phyloP scores from a whole-genome alignment of 2,329 filamentous ascomycete species.

The Epichloe coenophiala region DNA sequence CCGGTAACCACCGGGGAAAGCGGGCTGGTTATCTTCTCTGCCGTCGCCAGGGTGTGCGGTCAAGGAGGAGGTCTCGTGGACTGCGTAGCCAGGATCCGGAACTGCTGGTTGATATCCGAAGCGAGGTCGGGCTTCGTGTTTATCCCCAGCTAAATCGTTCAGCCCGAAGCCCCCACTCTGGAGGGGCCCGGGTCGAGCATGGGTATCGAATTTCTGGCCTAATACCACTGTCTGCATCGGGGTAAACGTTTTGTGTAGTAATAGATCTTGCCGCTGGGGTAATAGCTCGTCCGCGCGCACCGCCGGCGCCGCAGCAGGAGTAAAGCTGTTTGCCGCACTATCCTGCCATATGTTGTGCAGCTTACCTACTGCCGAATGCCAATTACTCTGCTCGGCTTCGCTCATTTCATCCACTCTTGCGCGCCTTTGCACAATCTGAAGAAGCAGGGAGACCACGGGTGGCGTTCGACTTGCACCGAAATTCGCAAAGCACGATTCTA shows the following conservation, averaged over 20 bases:
- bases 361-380: slow-evolving; percentile 15
- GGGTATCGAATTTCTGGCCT: background rate
- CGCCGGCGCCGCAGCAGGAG: background rate
- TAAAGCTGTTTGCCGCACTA: background rate
- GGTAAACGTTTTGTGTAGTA: background rate
- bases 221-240: background rate
- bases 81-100: background rate
- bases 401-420: slow-evolving; percentile 16
- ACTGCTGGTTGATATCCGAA: background rate
- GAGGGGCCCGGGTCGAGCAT: background rate
- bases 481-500: slow-evolving; percentile 18
- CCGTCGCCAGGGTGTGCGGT: background rate
- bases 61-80: background rate
- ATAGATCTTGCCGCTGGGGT: background rate
- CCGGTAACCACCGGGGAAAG: background rate
- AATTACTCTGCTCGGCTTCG: slow-evolving; percentile 20
- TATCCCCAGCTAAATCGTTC: background rate
- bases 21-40: background rate
- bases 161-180: background rate
- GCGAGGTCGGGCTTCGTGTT: background rate
- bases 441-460: slow-evolving; percentile 18
- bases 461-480: slow-evolving; percentile 22
- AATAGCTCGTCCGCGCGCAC: background rate
- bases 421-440: slow-evolving; percentile 22
- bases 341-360: slow-evolving; percentile 10